Percentiles rank a stretch among this genome's conserved stretches.
Evolutionary conservation across 768 basidiomycete species (phyloP).

Genomic region (Tylopilus rubrobrunneus): DNA sequence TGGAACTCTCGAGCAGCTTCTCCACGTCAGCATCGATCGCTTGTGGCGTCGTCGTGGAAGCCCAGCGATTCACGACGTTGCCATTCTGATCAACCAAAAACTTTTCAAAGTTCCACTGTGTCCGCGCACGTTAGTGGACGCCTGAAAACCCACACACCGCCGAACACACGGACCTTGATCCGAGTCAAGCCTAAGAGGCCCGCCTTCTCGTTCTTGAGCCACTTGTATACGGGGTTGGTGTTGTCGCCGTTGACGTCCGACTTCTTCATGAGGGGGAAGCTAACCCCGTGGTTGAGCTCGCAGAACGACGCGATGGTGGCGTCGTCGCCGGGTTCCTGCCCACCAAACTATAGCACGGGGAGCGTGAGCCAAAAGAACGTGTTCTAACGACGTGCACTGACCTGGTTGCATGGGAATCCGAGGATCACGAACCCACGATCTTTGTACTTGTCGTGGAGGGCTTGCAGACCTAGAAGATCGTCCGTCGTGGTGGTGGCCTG

Average conservation of each 20-base stretch:
- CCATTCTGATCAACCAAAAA: conserved; percentile 81
- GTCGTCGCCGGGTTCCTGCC: conserved; percentile 83
- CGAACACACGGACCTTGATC: conserved; percentile 56
- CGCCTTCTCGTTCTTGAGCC: conserved; percentile 77
- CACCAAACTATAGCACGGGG: conserved; percentile 55
- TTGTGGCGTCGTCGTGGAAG: conserved; percentile 68
- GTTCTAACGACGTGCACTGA: conserved; percentile 22
- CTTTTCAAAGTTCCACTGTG: conserved; percentile 88
- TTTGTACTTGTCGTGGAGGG: conserved; percentile 77
- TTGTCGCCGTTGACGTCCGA: conserved; percentile 88
- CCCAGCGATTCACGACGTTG: conserved; percentile 71
- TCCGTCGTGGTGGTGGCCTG: background rate
- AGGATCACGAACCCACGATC: conserved; percentile 72
- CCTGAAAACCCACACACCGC: background rate
- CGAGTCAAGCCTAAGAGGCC: conserved; percentile 66
- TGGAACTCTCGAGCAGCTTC: conserved; percentile 45
- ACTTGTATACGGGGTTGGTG: conserved; percentile 81
- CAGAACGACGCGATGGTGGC: conserved; percentile 73
- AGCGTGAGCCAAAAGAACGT: background rate
- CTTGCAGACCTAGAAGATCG: conserved; percentile 62
- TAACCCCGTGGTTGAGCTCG: conserved; percentile 80
- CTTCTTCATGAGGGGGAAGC: conserved; percentile 90
- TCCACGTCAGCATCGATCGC: conserved; percentile 60
- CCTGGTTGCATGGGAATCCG: conserved; percentile 92
- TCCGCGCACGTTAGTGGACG: background rate